phyloP scores from a whole-genome alignment of 208 protist genomes.

The Trypanosomatidae sp. region DNA sequence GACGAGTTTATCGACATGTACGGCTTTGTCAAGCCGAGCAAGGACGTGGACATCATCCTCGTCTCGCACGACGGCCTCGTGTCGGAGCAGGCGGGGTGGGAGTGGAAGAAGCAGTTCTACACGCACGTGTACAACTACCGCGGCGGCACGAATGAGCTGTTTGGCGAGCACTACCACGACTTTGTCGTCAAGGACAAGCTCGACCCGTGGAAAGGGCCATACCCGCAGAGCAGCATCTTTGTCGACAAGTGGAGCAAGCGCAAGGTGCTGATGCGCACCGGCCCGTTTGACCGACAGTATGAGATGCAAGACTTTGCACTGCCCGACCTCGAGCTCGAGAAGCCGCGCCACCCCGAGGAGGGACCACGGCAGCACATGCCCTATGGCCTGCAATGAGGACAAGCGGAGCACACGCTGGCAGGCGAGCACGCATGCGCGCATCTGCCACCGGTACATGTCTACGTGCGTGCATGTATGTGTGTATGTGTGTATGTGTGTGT shows the following conservation, averaged over 20 bases:
- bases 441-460: no score
- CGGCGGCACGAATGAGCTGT: slow-evolving; percentile 81
- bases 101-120: slow-evolving; percentile 79
- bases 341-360: slow-evolving; percentile 58
- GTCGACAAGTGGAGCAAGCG: slow-evolving; percentile 89
- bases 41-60: slow-evolving; percentile 72
- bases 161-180: slow-evolving; percentile 72
- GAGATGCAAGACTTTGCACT: slow-evolving; percentile 88
- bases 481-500: slow-evolving; percentile 1
- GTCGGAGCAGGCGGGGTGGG: slow-evolving; percentile 83
- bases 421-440: not conserved
- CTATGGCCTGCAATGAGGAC: slow-evolving; percentile 75
- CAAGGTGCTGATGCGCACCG: slow-evolving; percentile 72
- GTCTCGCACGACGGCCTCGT: slow-evolving; percentile 81
- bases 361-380: slow-evolving; percentile 81
- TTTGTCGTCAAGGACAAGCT: slow-evolving; percentile 55
- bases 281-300: slow-evolving; percentile 84
- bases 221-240: slow-evolving; percentile 81
- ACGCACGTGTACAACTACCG: slow-evolving; percentile 89
- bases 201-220: slow-evolving; percentile 82
- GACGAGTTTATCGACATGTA: slow-evolving; percentile 87
- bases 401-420: not conserved
- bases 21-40: slow-evolving; percentile 59
- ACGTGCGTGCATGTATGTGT: no score
- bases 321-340: slow-evolving; percentile 77